Evolutionary conservation across 208 protist genomes (phyloP), one percentile per base, ranked within the genome.

Genomic region (Trypanosoma melophagium): DNA sequence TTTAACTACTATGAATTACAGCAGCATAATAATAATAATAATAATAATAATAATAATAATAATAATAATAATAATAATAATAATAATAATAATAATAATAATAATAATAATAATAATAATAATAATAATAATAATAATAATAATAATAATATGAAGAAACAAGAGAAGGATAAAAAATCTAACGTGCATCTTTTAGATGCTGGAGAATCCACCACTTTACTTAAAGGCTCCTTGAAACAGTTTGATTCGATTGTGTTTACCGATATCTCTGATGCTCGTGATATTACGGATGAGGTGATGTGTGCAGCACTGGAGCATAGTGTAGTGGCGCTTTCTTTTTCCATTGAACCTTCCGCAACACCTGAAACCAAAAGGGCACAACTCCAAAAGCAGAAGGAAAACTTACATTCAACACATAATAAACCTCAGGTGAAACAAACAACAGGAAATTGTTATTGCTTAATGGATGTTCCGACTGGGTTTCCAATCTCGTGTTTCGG

Each of bases 401-500:
- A 54, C 41, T 14, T 14, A 44, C 7, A 44, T 14, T 12, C 7
- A 12, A 44, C 7, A 44, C 40, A 44, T 14, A 7, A 44, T 13
- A 22, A 24, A 38, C 44, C 4, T 42, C 44, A 12, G 8, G 42
- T 8, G 19, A 22, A 16, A 55, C 14, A 10, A 38, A 31, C 0
- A 16, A n/a, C n/a, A 1, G 44, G 7, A 19, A 66, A 60, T 45
- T 77, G 13, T 50, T 64, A 25, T 64, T 91, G 66, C 45, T 65
- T 95, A 1, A 72, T 70, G 5, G 64, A 74, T 22, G 53, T 84
- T 12, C 65, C 53, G 12, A 42, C 31, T 24, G 89, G 89, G 45
- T 95, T 95, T 73, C 60, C 81, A 5, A 58, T 93, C 5, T 79
- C 86, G 12, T 93, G 79, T 64, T 93, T 90, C 74, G 89, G 82